phyloP scores from a whole-genome alignment of 371 early-diverging fungal genomes.

The Enterocytospora artemiae region DNA sequence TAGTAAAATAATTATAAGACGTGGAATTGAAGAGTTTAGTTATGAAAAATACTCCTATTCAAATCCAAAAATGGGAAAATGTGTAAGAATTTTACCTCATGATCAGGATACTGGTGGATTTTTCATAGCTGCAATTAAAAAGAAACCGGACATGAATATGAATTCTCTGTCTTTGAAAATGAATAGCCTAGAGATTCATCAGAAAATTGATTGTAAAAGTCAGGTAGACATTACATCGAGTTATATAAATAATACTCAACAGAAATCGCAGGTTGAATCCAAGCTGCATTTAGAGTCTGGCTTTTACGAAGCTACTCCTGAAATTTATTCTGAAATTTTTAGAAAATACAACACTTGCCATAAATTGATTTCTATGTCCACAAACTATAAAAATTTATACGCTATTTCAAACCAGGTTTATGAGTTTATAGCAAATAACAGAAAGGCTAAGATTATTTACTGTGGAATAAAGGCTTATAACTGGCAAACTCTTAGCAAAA shows the following conservation, averaged over 20 bases:
- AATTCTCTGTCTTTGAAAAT: neutral
- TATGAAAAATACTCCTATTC: slow-evolving; percentile 59
- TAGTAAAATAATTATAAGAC: slow-evolving; percentile 47
- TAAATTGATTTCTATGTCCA: neutral
- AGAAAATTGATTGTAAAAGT: neutral
- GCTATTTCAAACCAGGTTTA: neutral
- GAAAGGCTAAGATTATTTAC: slow-evolving; percentile 28
- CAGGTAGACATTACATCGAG: too few species aligned
- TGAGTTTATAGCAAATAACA: slow-evolving; percentile 15
- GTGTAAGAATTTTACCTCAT: slow-evolving; percentile 83
- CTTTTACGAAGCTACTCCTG: too few species aligned
- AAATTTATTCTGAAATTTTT: too few species aligned
- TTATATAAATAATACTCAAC: too few species aligned
- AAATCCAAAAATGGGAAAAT: slow-evolving; percentile 65
- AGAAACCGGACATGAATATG: too few species aligned
- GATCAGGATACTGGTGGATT: slow-evolving; percentile 95
- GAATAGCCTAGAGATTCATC: neutral
- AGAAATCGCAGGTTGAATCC: too few species aligned
- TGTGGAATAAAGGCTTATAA: slow-evolving; percentile 27
- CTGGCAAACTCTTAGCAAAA: slow-evolving; percentile 4
- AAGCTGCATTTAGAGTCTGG: too few species aligned
- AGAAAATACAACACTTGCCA: neutral
- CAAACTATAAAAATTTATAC: slow-evolving; percentile 14
- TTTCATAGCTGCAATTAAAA: slow-evolving; percentile 89
- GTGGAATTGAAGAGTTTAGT: slow-evolving; percentile 58